Percentiles rank a stretch among this genome's conserved stretches.
These are phyloP conservation scores for Collybia sordida DNA, from an alignment of 768 basidiomycete species.

Conservation along the genomic window DNA sequence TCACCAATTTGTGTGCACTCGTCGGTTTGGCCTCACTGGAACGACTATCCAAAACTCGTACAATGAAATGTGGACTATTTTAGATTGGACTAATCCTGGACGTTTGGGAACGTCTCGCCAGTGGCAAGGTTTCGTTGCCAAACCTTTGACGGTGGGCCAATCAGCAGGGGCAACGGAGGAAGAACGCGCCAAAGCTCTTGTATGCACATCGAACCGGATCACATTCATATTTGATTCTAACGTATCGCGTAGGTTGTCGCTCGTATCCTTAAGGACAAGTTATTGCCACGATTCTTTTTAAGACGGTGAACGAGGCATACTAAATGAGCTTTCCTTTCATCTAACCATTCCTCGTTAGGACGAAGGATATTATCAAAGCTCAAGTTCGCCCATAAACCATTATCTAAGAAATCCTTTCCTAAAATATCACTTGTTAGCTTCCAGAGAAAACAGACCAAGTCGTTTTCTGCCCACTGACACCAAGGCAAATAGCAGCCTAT, in stretches of 20 bases:
- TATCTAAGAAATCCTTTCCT: background rate
- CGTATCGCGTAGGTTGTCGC: slow-evolving; percentile 51
- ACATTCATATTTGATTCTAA: background rate
- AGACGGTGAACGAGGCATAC: slow-evolving; percentile 50
- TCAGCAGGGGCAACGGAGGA: slow-evolving; percentile 62
- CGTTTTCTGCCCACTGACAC: slow-evolving; percentile 88
- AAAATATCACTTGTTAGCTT: slow-evolving; percentile 43
- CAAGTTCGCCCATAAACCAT: slow-evolving; percentile 39
- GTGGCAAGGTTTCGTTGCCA: slow-evolving; percentile 74
- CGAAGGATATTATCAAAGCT: slow-evolving; percentile 73
- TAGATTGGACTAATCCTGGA: slow-evolving; percentile 91
- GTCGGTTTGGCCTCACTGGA: slow-evolving; percentile 87
- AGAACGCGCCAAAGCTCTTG: slow-evolving; percentile 54
- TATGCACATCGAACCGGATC: slow-evolving; percentile 12
- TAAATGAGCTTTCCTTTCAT: background rate
- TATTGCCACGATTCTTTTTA: slow-evolving; percentile 83
- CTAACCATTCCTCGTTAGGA: slow-evolving; percentile 38
- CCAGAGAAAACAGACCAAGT: slow-evolving; percentile 89
- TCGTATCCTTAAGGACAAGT: slow-evolving; percentile 53
- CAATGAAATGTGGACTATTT: slow-evolving; percentile 86
- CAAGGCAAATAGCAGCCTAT: slow-evolving; percentile 71
- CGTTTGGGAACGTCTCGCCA: slow-evolving; percentile 68
- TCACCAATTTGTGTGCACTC: slow-evolving; percentile 62
- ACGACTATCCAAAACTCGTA: slow-evolving; percentile 84
- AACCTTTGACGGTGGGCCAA: slow-evolving; percentile 69